Conservation (phyloP, 176 grass and related monocot genomes). For the Aegilops umbellulata region DNA sequence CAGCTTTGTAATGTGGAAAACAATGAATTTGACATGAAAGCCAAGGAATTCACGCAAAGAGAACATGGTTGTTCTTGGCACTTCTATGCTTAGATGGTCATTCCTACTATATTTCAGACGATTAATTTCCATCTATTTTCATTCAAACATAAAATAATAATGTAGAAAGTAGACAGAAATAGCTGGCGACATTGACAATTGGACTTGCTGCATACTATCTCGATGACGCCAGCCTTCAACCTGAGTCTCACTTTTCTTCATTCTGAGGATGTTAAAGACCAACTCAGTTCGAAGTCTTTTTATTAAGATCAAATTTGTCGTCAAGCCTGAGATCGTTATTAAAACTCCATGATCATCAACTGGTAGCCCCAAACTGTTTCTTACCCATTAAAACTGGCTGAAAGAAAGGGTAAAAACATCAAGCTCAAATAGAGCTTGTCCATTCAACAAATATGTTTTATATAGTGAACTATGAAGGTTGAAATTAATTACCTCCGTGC, state of each 20-base stretch:
- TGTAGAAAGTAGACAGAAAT: slow-evolving; percentile 1
- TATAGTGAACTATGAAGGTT: not conserved
- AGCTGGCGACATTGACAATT: not conserved
- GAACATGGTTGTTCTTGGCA: slow-evolving; percentile 4
- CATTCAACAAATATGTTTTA: slow-evolving; percentile 15
- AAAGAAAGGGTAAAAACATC: not conserved
- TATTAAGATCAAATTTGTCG: not conserved
- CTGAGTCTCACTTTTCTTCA: slow-evolving; percentile 13
- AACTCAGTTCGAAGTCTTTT: not conserved
- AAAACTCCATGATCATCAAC: not conserved
- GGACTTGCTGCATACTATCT: slow-evolving; percentile 6
- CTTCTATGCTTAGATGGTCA: not conserved
- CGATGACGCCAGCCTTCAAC: not conserved
- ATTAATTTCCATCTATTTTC: not conserved
- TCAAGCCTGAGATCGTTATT: slow-evolving; percentile 3
- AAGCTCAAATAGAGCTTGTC: not conserved
- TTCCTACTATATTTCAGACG: slow-evolving; percentile 5
- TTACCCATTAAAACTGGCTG: not conserved
- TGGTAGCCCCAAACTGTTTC: not conserved
- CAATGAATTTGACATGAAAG: not conserved
- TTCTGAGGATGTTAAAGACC: slow-evolving; percentile 12
- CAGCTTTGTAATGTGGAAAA: slow-evolving; percentile 8
- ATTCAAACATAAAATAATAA: not conserved
- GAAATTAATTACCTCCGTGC: slow-evolving; percentile 1
- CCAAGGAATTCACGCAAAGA: not conserved